phyloP scores from a whole-genome alignment of 768 basidiomycete genomes.

The Thelephora ganbajun region DNA sequence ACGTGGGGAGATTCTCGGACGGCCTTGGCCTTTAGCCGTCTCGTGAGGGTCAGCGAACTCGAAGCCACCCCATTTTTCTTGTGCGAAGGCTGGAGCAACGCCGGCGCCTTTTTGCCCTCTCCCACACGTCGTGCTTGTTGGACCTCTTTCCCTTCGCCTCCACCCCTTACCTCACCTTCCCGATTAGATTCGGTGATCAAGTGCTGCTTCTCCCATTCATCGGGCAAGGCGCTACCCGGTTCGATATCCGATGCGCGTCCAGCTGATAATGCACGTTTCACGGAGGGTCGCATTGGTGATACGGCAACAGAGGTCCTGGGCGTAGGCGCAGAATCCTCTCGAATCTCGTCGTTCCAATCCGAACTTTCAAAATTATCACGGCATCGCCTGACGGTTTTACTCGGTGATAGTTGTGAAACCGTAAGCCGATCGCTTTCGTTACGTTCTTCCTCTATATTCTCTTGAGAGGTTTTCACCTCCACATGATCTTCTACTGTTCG shows the following conservation, averaged over 20 bases:
- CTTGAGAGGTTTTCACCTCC: no score
- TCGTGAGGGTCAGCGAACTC: background rate
- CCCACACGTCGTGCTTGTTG: no score
- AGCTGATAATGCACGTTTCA: background rate
- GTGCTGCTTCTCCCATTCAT: no score
- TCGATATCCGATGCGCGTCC: no score
- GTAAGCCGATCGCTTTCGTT: background rate
- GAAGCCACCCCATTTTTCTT: background rate
- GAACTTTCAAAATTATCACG: background rate
- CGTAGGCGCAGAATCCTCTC: no score
- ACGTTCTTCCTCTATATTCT: background rate
- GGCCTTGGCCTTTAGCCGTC: background rate
- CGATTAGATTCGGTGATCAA: no score
- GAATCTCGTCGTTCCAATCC: no score
- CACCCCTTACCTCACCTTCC: no score
- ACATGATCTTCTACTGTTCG: no score
- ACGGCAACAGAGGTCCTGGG: background rate
- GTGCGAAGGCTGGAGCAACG: background rate
- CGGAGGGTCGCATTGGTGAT: background rate
- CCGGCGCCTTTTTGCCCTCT: no score
- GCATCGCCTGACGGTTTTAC: background rate
- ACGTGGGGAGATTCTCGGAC: background rate
- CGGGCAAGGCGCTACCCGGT: no score
- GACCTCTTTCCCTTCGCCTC: no score
- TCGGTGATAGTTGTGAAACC: background rate